Base-by-base conservation (phyloP, 495 filamentous ascomycete genomes). In the Umbilicaria muhlenbergii region DNA sequence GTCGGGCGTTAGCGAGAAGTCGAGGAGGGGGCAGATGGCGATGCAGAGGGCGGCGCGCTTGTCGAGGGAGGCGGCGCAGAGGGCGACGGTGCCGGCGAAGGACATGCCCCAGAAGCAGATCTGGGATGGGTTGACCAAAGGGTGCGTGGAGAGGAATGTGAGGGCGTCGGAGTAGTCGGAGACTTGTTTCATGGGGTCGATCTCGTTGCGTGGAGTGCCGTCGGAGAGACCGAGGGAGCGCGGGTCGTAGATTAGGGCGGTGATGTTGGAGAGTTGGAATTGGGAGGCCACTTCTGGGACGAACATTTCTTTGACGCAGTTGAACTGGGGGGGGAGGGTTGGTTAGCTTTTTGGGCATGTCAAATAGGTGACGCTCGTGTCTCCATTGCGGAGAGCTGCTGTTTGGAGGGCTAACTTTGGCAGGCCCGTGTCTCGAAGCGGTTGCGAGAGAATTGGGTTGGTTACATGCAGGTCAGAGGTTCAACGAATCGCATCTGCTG, bases 61-160 rank as follows among this genome's bases (percentile, higher is more conserved):
- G 45, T 70, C 61, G 0, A 63, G 13, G 0, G 55, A 52, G 1
- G 61, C 60, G 0, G 58, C 49, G 19, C 11, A 35, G 0, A 59
- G 34, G 0, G 50, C 54, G 1, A 60, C 49, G 1, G 42, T 43
- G 0, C 32, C 64, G n/a, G 47, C 41, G 21, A 65, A 53, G 0
- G 65, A 69, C 43, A 66, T 49, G 15, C 66, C 68, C 65, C 65
- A 72, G 36, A 68, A 42, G 0, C 40, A 48, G 12, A 63, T 60
- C 0, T n/a, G 1, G 3, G 46, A 6, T 11, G 47, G 34, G 38
- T 68, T 58, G 10, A 68, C 60, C 16, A 34, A 38, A 0, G 62
- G 49, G 3, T 49, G 53, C 3, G 19, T 48, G 3, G 28, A 33
- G 3, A 68, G 48, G 36, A 51, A 64, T 8, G 51, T 65, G 19